Base-by-base conservation (phyloP, 2,329 filamentous ascomycete species). In the Epichloe hybrida region DNA sequence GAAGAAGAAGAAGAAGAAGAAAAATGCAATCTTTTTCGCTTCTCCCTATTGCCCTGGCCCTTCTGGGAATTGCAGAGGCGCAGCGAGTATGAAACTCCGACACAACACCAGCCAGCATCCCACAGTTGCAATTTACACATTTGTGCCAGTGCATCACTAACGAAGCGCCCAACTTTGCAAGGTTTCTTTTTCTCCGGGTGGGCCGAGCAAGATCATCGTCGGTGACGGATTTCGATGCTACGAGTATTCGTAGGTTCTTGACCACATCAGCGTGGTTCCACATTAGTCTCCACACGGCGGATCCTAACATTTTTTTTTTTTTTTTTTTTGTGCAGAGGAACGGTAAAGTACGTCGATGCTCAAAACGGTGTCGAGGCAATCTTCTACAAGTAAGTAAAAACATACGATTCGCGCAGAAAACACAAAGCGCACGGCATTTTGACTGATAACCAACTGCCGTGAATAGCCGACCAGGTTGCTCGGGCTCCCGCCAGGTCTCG, bases 21-120 rank as follows among this genome's bases (percentile, higher is more conserved):
- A 5, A 42, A 17, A 42, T 42, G 40, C 40, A 42, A 8, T 42
- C 4, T 23, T 42, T 17, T 11, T 3, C 77, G 73, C 0, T 42
- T 6, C 17, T 42, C 11, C 11, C 40, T 1, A 13, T 42, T 17
- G 40, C n/a, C 17, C 40, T 42, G n/a, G 20, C 40, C 40, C n/a
- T 42, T 42, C n/a, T 42, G n/a, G 40, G 40, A 20, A 17, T 21
- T 21, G 40, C 40, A 42, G 40, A 42, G 21, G 40, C 40, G 13
- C 40, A 42, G 17, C 13, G 21, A 17, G 40, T 42, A 42, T 42
- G 40, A 23, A 12, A 17, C 15, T 23, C 40, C n/a, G 0, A 3
- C 23, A 27, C 27, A 31, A 31, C 27, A 3, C 27, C 17, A 17
- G 17, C 17, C 17, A n/a, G n/a, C 27, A 27, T 3, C 27, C 7